Conservation (phyloP, 2,329 filamentous ascomycete species). For the Kalaharituber pfeilii region DNA sequence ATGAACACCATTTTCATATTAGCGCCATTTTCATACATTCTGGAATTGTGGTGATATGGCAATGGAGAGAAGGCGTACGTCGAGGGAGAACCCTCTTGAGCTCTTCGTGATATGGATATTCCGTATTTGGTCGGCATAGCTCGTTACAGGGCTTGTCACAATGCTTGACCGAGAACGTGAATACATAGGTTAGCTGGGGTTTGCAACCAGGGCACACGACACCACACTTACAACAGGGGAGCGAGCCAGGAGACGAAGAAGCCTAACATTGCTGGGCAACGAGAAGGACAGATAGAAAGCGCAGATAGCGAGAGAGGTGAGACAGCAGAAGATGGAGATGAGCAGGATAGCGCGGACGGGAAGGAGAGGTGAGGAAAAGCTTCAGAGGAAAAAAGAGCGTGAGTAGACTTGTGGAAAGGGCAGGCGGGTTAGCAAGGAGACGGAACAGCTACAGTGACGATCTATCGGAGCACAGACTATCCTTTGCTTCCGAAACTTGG, state of each 20-base stretch:
- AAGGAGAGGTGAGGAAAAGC: no score
- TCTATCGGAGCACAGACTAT: no score
- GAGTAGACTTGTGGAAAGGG: no score
- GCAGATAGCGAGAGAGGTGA: no score
- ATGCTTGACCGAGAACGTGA: slow-evolving; percentile 6
- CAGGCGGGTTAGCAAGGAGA: no score
- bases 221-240: slow-evolving; percentile 16
- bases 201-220: background rate
- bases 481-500: no score
- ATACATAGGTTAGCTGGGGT: slow-evolving; percentile 2
- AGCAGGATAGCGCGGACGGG: no score
- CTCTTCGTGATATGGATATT: slow-evolving; percentile 45
- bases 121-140: slow-evolving; percentile 23
- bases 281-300: no score
- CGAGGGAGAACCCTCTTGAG: slow-evolving; percentile 51
- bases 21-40: background rate
- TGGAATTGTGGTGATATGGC: background rate
- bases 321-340: no score
- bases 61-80: slow-evolving; percentile 24
- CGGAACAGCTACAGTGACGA: no score
- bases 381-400: no score
- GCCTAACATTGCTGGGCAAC: background rate
- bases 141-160: slow-evolving; percentile 22
- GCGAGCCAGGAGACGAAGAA: slow-evolving; percentile 16
- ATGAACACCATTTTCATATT: background rate